Conservation (phyloP, 1,284 basidiomycete genomes). For the Golubevia sp. region DNA sequence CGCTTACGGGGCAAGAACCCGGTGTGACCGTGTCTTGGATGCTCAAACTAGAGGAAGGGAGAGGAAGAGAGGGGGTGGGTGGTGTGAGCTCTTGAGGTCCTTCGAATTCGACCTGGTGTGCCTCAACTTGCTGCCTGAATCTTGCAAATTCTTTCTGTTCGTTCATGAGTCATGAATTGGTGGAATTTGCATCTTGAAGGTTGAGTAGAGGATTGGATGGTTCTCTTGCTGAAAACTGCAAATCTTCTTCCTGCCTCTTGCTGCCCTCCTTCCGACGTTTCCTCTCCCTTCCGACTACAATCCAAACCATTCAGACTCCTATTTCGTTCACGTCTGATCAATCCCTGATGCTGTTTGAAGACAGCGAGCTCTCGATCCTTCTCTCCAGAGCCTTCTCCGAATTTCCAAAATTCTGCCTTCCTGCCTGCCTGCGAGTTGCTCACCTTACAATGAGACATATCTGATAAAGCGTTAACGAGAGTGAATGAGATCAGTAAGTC, state of each 20-base stretch:
- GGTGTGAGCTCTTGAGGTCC: neutral
- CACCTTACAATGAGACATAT: conserved; percentile 46
- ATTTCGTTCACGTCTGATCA: no score
- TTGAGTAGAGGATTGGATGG: neutral
- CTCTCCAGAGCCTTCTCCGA: neutral
- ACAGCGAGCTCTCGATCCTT: conserved; percentile 3
- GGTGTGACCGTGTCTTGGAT: conserved; percentile 60
- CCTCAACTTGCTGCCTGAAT: neutral
- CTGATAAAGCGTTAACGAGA: no score
- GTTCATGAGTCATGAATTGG: neutral
- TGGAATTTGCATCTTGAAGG: neutral
- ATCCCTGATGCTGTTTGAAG: neutral
- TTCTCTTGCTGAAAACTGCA: neutral
- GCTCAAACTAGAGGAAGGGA: conserved; percentile 43
- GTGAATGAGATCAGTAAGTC: no score
- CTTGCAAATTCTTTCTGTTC: neutral
- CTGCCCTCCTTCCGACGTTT: neutral
- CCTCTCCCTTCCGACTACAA: neutral
- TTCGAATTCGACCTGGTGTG: neutral
- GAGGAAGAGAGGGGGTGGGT: neutral
- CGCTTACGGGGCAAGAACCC: conserved; percentile 62
- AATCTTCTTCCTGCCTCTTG: neutral
- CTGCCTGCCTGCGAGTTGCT: no score
- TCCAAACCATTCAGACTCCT: conserved; percentile 27
- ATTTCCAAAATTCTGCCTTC: no score